These are phyloP conservation scores for Flaveria floridana DNA, from an alignment of 140 eudicot species.

Conservation along the genomic window DNA sequence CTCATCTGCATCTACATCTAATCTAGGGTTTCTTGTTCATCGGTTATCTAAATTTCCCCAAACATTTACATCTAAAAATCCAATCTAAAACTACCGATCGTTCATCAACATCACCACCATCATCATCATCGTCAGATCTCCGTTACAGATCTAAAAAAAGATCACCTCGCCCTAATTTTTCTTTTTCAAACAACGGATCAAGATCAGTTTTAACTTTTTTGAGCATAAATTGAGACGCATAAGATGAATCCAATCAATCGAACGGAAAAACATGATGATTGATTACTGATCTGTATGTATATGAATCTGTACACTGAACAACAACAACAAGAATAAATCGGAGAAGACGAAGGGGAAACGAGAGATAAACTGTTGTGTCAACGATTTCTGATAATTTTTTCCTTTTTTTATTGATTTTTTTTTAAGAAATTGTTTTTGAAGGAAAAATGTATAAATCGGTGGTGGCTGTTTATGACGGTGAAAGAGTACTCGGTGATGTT, in stretches of 20 bases:
- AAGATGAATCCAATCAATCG: conserved; percentile 39
- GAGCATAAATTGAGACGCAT: conserved; percentile 31
- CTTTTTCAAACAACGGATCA: conserved; percentile 35
- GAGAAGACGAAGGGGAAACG: conserved; percentile 29
- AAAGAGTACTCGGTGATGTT: conserved; percentile 72
- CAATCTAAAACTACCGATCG: conserved; percentile 33
- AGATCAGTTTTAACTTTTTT: conserved; percentile 28
- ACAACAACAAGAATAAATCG: conserved; percentile 35
- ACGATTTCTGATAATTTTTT: conserved; percentile 20
- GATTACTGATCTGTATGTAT: conserved; percentile 34
- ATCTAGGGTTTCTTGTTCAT: conserved; percentile 38
- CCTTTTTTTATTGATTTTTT: neutral
- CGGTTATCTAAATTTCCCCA: conserved; percentile 28
- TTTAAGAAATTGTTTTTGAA: conserved; percentile 25
- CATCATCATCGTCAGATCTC: conserved; percentile 9
- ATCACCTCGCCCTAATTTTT: conserved; percentile 34
- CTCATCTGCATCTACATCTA: conserved; percentile 20
- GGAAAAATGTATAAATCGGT: conserved; percentile 59
- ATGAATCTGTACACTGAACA: conserved; percentile 39
- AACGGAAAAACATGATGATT: conserved; percentile 34
- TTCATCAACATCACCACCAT: conserved; percentile 7
- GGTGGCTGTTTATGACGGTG: conserved; percentile 69
- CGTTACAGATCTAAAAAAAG: conserved; percentile 32
- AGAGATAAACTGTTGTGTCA: conserved; percentile 7
- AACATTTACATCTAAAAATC: conserved; percentile 25